phyloP scores from a whole-genome alignment of 2,329 filamentous ascomycete species.

The Claviceps sp. region DNA sequence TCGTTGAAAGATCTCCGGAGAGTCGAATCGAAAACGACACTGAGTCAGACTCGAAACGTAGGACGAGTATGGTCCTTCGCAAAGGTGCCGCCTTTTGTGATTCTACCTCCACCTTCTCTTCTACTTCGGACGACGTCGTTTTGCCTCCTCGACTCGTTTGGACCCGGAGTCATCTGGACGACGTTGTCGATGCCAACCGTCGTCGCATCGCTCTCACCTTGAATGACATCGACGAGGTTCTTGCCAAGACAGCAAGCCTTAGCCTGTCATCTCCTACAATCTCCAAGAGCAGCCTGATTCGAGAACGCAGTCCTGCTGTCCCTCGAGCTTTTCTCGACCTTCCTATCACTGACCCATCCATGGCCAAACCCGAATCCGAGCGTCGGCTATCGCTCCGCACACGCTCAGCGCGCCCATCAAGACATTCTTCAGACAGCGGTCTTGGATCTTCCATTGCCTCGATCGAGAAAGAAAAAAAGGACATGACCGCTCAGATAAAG shows the following conservation, averaged over 20 bases:
- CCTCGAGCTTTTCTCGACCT: slow-evolving; percentile 46
- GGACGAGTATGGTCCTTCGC: slow-evolving; percentile 36
- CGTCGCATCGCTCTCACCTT: slow-evolving; percentile 56
- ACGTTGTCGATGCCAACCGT: slow-evolving; percentile 56
- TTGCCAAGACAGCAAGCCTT: slow-evolving; percentile 32
- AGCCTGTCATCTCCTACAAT: slow-evolving; percentile 23
- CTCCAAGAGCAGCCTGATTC: slow-evolving; percentile 22
- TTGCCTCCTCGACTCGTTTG: slow-evolving; percentile 45
- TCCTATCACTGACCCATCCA: slow-evolving; percentile 37
- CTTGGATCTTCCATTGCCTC: slow-evolving; percentile 70
- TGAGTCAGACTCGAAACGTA: slow-evolving; percentile 21
- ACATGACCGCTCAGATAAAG: slow-evolving; percentile 23
- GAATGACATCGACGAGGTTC: slow-evolving; percentile 49
- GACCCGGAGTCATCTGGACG: slow-evolving; percentile 57
- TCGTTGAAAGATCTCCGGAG: slow-evolving; percentile 32
- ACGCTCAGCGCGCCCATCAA: slow-evolving; percentile 40
- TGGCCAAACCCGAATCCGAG: slow-evolving; percentile 29
- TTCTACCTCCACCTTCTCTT: slow-evolving; percentile 19
- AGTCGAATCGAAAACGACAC: slow-evolving; percentile 23
- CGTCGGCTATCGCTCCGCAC: slow-evolving; percentile 40
- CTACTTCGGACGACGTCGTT: slow-evolving; percentile 32
- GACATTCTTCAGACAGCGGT: slow-evolving; percentile 74
- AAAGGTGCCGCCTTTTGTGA: slow-evolving; percentile 60
- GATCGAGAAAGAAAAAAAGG: slow-evolving; percentile 41
- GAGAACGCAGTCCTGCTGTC: slow-evolving; percentile 45